Conservation (phyloP, 257 asterid species). For the Coffea eugenioides region DNA sequence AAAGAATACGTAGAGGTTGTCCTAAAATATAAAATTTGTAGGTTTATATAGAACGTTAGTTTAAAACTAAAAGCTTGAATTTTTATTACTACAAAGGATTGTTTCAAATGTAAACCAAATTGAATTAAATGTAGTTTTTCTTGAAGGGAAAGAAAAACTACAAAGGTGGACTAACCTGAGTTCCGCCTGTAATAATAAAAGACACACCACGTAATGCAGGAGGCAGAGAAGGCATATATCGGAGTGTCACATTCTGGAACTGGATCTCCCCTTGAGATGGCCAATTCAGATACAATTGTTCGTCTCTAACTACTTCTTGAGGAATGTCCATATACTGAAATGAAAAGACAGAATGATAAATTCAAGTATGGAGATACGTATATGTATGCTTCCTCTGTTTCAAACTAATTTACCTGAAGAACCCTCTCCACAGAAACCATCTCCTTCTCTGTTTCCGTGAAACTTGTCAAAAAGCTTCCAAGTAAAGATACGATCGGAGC, state of each 20-base stretch:
- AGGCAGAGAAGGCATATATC: slow-evolving; percentile 72
- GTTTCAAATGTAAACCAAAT: no score
- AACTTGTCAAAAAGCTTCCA: slow-evolving; percentile 91
- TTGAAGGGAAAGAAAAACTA: no score
- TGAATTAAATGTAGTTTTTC: no score
- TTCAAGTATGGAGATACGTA: slow-evolving; percentile 4
- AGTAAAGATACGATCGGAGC: slow-evolving; percentile 80
- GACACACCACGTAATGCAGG: slow-evolving; percentile 67
- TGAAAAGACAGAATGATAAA: slow-evolving; percentile 10
- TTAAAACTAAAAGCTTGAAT: no score
- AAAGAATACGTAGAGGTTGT: no score
- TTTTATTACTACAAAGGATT: no score
- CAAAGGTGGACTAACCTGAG: slow-evolving; percentile 49
- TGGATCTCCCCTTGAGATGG: slow-evolving; percentile 65
- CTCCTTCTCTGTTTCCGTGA: slow-evolving; percentile 96
- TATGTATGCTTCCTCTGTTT: slow-evolving; percentile 4
- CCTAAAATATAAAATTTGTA: no score
- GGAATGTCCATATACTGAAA: slow-evolving; percentile 83
- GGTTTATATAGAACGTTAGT: no score
- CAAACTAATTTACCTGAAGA: slow-evolving; percentile 58
- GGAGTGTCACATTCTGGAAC: slow-evolving; percentile 78
- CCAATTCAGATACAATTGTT: slow-evolving; percentile 46
- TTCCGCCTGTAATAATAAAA: slow-evolving; percentile 60
- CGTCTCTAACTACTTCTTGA: slow-evolving; percentile 58
- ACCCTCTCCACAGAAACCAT: slow-evolving; percentile 98